These are phyloP conservation scores for Boletus insuetus DNA, from an alignment of 768 basidiomycete genomes.

Conservation along the genomic window DNA sequence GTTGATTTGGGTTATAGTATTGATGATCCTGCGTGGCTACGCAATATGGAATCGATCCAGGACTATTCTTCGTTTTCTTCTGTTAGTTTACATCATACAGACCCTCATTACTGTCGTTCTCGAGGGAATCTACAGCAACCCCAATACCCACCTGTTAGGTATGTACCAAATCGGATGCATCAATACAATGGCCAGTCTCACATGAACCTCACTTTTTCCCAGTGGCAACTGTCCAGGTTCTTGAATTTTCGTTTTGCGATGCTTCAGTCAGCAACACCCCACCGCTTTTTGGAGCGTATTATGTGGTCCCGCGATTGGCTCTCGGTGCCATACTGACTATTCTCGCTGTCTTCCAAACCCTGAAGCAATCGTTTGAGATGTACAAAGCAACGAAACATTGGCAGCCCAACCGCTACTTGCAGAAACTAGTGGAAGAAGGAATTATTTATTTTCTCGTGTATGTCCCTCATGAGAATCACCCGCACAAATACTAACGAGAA, in stretches of 20 bases:
- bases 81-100: not conserved
- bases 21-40: constrained; percentile 3
- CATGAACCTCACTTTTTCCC: not conserved
- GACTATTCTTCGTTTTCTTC: not conserved
- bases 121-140: not conserved
- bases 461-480: not conserved
- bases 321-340: not conserved
- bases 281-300: too few species aligned
- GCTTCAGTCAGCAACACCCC: not conserved
- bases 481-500: too few species aligned
- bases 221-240: not conserved
- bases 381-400: not conserved
- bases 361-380: not conserved
- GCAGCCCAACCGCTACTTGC: not conserved
- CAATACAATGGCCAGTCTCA: too few species aligned
- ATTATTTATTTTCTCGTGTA: not conserved
- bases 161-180: not conserved
- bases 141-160: not conserved
- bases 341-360: not conserved
- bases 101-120: not conserved
- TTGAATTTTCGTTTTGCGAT: not conserved
- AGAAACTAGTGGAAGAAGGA: not conserved
- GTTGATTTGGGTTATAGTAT: not conserved
- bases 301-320: not conserved
- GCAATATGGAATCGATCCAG: not conserved